These are phyloP conservation scores for Phaffomyces thermotolerans DNA, from an alignment of 805 yeast genomes.

Conservation along the genomic window DNA sequence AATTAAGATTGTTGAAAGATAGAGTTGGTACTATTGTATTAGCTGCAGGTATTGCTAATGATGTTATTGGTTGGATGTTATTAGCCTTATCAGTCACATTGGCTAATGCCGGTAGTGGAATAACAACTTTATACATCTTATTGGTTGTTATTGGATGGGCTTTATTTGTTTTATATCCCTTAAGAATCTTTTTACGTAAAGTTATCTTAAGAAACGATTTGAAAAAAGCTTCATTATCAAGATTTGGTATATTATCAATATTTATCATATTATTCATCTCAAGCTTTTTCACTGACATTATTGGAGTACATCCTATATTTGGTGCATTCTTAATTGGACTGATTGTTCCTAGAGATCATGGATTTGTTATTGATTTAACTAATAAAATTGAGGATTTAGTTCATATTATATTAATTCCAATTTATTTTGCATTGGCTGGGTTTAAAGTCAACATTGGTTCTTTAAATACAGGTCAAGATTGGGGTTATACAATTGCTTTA, in stretches of 20 bases:
- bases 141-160: conserved; percentile 67
- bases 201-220: conserved; percentile 43
- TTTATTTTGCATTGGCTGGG: conserved; percentile 77
- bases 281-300: conserved; percentile 73
- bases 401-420: conserved; percentile 62
- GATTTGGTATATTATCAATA: conserved; percentile 49
- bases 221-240: conserved; percentile 54
- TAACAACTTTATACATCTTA: conserved; percentile 62
- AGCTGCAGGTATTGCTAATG: conserved; percentile 79
- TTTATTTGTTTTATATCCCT: conserved; percentile 49
- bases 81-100: conserved; percentile 70
- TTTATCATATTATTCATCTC: conserved; percentile 53
- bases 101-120: conserved; percentile 65
- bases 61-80: conserved; percentile 74
- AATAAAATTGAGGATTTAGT: conserved; percentile 76
- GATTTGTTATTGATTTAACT: conserved; percentile 60
- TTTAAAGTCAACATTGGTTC: conserved; percentile 60
- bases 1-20: conserved; percentile 60
- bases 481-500: conserved; percentile 72
- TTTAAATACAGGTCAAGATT: conserved; percentile 56
- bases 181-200: conserved; percentile 40
- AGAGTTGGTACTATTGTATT: conserved; percentile 68
- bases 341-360: conserved; percentile 69
- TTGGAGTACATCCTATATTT: conserved; percentile 82
- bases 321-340: conserved; percentile 79